These are phyloP conservation scores for Salvia hispanica DNA, from an alignment of 257 asterid genomes.

Conservation along the genomic window DNA sequence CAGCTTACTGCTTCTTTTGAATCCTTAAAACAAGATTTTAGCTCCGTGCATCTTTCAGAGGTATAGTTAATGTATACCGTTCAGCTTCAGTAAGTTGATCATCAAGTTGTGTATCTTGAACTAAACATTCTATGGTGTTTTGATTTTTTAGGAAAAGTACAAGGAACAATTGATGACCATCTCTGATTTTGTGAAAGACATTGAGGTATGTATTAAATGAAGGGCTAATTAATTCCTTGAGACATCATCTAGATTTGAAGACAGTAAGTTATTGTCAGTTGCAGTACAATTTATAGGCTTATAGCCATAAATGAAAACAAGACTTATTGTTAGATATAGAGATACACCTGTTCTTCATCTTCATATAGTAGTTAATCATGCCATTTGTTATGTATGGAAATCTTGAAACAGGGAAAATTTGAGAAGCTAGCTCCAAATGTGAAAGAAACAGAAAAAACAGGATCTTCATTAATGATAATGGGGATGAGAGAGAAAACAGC, in stretches of 20 bases:
- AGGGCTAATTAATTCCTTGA: constrained; percentile 22
- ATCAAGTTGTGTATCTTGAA: constrained; percentile 11
- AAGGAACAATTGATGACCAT: constrained; percentile 63
- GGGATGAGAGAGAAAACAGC: constrained; percentile 23
- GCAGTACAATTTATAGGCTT: too few species aligned
- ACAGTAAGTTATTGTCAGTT: too few species aligned
- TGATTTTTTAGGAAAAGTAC: constrained; percentile 54
- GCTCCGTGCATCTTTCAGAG: constrained; percentile 42
- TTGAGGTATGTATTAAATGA: constrained; percentile 57
- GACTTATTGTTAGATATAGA: too few species aligned
- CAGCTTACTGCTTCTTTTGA: constrained; percentile 44
- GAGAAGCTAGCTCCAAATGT: constrained; percentile 41
- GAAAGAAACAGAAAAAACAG: constrained; percentile 30
- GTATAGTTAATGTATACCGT: constrained; percentile 29
- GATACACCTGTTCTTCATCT: too few species aligned
- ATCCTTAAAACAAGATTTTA: constrained; percentile 46
- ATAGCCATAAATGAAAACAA: too few species aligned
- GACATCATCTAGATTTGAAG: neutral
- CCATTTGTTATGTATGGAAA: too few species aligned
- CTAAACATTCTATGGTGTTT: constrained; percentile 24
- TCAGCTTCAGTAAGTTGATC: neutral
- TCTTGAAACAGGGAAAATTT: constrained; percentile 53
- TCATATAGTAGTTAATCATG: too few species aligned
- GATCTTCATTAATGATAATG: constrained; percentile 47
- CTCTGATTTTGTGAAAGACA: constrained; percentile 60